Evolutionary conservation across 352 stramenopile species (phyloP).

Genomic region (Phytophthora boehmeriae): DNA sequence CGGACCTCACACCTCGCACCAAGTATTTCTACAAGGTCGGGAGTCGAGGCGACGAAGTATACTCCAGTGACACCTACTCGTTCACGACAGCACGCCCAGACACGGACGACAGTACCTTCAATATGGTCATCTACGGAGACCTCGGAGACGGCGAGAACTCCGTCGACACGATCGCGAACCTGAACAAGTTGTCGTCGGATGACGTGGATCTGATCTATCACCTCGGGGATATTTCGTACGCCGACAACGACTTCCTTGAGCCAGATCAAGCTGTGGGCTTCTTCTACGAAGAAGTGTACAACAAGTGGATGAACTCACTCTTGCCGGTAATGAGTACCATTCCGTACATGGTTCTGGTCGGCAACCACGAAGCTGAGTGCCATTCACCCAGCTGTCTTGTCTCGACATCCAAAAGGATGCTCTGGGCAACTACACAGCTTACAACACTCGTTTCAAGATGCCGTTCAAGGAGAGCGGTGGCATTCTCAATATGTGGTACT

Average conservation of each 20-base stretch:
- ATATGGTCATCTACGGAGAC: too few relatives aligned
- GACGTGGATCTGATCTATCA: constrained; percentile 49
- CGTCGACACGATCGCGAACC: too few relatives aligned
- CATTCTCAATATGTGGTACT: not conserved
- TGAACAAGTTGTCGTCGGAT: too few relatives aligned
- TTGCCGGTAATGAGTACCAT: too few relatives aligned
- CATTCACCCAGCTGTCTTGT: not conserved
- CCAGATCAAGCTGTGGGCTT: constrained; percentile 43
- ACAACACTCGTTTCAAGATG: not conserved
- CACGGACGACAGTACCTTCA: too few relatives aligned
- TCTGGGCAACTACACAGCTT: not conserved
- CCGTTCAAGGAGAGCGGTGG: not conserved
- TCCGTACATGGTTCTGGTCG: not conserved
- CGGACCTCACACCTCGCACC: constrained; percentile 2
- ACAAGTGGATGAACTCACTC: too few relatives aligned
- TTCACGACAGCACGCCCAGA: too few relatives aligned
- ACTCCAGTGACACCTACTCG: too few relatives aligned
- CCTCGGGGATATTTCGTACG: constrained; percentile 64
- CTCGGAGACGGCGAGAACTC: too few relatives aligned
- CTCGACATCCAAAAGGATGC: not conserved
- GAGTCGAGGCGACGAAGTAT: too few relatives aligned
- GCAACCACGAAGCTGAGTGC: not conserved
- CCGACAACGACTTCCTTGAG: constrained; percentile 24
- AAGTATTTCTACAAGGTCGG: too few relatives aligned
- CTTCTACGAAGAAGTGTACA: constrained; percentile 57